These are phyloP conservation scores for Aurantiochytrium sp. DNA, from an alignment of 108 stramenopile genomes.

Conservation along the genomic window DNA sequence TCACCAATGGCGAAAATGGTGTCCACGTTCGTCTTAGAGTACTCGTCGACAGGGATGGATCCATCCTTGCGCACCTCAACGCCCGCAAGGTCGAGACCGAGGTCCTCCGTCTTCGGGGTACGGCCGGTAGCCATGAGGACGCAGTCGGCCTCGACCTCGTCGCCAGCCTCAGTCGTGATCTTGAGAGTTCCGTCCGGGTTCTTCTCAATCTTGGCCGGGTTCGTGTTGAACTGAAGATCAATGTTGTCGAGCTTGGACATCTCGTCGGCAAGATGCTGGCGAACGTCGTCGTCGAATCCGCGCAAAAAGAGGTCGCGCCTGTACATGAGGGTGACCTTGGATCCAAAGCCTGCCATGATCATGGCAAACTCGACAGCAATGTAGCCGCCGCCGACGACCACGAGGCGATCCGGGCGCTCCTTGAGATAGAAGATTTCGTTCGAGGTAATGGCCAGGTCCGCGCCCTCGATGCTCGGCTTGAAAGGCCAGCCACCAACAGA, in stretches of 20 bases:
- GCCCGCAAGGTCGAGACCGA: constrained; percentile 61
- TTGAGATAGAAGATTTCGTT: constrained; percentile 89
- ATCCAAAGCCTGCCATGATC: constrained; percentile 71
- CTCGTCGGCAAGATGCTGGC: constrained; percentile 54
- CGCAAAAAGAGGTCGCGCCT: constrained; percentile 57
- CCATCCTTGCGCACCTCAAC: constrained; percentile 36
- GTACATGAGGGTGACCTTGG: constrained; percentile 64
- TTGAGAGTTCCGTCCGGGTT: constrained; percentile 58
- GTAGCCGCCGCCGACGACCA: constrained; percentile 93
- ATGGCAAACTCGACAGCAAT: constrained; percentile 90
- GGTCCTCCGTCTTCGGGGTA: constrained; percentile 48
- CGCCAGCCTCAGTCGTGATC: constrained; percentile 47
- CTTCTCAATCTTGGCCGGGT: constrained; percentile 51
- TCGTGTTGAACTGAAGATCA: constrained; percentile 57
- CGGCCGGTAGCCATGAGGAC: constrained; percentile 75
- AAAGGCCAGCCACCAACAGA: constrained; percentile 77
- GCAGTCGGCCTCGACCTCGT: constrained; percentile 46
- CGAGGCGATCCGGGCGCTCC: constrained; percentile 65
- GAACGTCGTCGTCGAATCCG: constrained; percentile 60
- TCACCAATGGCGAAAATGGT: constrained; percentile 84
- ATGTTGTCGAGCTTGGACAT: constrained; percentile 53
- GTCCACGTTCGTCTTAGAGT: constrained; percentile 64
- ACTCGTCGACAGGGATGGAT: constrained; percentile 71
- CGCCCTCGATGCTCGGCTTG: constrained; percentile 58
- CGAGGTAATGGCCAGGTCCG: constrained; percentile 60